Conservation (phyloP, 78 protist species). For the Corallochytrium limacisporum region DNA sequence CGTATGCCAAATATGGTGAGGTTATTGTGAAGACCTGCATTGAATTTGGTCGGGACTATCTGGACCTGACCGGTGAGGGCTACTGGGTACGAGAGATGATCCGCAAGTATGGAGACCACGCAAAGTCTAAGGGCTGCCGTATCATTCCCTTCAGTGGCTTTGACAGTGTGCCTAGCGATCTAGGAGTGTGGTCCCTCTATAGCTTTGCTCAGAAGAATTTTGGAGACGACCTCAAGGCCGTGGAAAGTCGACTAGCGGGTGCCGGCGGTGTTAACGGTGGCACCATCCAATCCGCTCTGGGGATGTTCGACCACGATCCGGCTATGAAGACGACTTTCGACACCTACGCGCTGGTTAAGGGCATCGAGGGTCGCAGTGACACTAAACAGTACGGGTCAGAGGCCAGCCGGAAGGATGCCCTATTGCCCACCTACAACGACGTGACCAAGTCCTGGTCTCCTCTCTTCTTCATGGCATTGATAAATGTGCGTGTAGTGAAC, state of each 20-base stretch:
- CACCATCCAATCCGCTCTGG: slow-evolving; percentile 5
- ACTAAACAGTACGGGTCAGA: too few relatives aligned
- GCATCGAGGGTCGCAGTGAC: too few relatives aligned
- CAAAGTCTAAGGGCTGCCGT: not conserved
- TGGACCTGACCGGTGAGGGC: slow-evolving; percentile 34
- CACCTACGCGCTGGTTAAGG: not conserved
- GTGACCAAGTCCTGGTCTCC: not conserved
- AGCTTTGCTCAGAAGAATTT: not conserved
- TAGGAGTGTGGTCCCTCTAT: not conserved
- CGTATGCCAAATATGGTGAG: not conserved
- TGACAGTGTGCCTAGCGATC: slow-evolving; percentile 23
- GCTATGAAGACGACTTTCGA: too few relatives aligned
- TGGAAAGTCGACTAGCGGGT: not conserved
- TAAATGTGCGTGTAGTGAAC: slow-evolving; percentile 7
- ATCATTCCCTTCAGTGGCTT: slow-evolving; percentile 10
- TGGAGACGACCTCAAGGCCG: not conserved
- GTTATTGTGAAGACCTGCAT: slow-evolving; percentile 14
- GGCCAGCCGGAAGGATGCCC: too few relatives aligned
- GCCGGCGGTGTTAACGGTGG: slow-evolving; percentile 9
- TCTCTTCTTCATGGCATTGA: slow-evolving; percentile 1
- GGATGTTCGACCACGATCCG: not conserved
- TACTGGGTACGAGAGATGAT: not conserved
- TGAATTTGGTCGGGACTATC: not conserved
- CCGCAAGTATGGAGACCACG: not conserved
- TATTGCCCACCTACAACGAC: not conserved